These are phyloP conservation scores for Macrophomina tecta DNA, from an alignment of 2,329 filamentous ascomycete genomes.

Conservation along the genomic window DNA sequence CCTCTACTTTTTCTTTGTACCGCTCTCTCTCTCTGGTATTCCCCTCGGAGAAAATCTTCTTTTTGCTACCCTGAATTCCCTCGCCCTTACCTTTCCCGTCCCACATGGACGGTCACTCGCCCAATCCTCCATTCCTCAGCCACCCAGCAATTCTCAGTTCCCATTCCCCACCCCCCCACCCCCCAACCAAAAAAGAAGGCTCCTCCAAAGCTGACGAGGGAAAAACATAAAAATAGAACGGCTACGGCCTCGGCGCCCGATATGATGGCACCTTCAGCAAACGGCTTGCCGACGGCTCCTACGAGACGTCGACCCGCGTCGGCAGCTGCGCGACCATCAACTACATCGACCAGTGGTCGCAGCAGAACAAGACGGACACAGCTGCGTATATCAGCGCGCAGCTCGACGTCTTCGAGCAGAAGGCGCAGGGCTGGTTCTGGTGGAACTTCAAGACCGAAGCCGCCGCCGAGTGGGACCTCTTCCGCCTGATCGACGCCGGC, in stretches of 20 bases:
- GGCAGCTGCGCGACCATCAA: conserved; percentile 61
- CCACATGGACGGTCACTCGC: not conserved
- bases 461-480: conserved; percentile 61
- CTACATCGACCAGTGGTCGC: conserved; percentile 55
- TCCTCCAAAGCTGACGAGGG: too few relatives aligned
- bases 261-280: conserved; percentile 62
- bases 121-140: not conserved
- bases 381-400: conserved; percentile 62
- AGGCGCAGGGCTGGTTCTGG: conserved; percentile 60
- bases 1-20: too few relatives aligned
- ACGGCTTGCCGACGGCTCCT: conserved; percentile 50
- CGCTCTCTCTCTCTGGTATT: not conserved
- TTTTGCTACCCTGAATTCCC: not conserved
- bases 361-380: conserved; percentile 51
- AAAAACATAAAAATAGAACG: conserved; percentile 39
- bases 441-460: conserved; percentile 66
- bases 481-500: conserved; percentile 56
- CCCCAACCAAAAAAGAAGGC: not conserved
- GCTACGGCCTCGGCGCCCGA: conserved; percentile 64
- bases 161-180: not conserved
- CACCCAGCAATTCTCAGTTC: not conserved
- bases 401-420: conserved; percentile 59
- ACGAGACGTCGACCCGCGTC: conserved; percentile 53
- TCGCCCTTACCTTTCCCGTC: not conserved
- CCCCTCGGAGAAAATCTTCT: not conserved